Conservation (phyloP, 768 basidiomycete genomes). For the Austroboletus festivus region DNA sequence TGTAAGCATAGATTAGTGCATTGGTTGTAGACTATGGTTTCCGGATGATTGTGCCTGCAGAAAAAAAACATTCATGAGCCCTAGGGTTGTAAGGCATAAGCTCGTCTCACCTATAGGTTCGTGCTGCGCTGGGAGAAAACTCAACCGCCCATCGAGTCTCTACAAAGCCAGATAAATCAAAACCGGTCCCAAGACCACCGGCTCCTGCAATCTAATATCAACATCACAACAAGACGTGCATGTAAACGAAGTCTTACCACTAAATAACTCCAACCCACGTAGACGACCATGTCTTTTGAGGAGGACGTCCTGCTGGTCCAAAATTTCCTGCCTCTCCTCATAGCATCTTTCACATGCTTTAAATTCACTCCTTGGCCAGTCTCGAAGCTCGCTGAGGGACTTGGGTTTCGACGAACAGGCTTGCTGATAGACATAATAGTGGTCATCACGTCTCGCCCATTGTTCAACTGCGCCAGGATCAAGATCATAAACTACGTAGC, state of each 20-base stretch:
- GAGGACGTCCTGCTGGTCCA: constrained; percentile 32
- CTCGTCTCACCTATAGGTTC: constrained; percentile 53
- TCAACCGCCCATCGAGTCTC: constrained; percentile 70
- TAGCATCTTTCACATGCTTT: constrained; percentile 41
- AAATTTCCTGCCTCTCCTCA: constrained; percentile 27
- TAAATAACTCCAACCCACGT: constrained; percentile 64
- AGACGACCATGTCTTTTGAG: constrained; percentile 42
- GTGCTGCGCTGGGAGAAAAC: constrained; percentile 58
- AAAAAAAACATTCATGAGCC: constrained; percentile 4
- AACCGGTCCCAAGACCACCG: constrained; percentile 69
- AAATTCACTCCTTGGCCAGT: constrained; percentile 31
- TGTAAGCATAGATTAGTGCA: constrained; percentile 58
- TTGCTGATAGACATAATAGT: constrained; percentile 51
- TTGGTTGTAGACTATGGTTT: constrained; percentile 60
- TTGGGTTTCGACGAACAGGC: constrained; percentile 17
- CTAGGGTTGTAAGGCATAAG: background rate
- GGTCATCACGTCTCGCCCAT: constrained; percentile 54
- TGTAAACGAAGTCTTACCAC: constrained; percentile 41
- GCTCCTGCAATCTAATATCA: constrained; percentile 46
- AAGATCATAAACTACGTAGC: constrained; percentile 42
- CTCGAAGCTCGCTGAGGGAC: constrained; percentile 20
- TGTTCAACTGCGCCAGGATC: constrained; percentile 30
- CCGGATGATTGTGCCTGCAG: constrained; percentile 59
- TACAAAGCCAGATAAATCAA: constrained; percentile 59
- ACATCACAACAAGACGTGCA: background rate